These are phyloP conservation scores for Citrus maxima DNA, from an alignment of 345 rosid genomes.

Conservation along the genomic window DNA sequence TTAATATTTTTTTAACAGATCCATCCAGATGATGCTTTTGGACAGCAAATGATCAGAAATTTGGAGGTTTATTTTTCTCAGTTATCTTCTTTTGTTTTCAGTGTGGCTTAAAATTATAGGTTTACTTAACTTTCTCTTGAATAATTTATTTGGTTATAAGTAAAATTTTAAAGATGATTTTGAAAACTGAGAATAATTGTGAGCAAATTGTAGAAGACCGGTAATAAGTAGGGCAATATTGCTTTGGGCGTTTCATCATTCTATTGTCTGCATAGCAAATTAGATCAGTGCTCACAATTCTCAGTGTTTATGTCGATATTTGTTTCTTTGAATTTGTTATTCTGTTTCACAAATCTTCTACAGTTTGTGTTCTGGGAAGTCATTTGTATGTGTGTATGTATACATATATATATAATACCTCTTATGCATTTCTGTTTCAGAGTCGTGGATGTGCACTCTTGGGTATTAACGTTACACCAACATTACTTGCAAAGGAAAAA, in stretches of 20 bases:
- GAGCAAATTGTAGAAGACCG: not conserved
- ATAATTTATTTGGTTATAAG: not conserved
- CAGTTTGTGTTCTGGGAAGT: not conserved
- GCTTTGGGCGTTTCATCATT: not conserved
- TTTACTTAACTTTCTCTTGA: not conserved
- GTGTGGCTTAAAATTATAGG: not conserved
- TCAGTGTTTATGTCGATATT: not conserved
- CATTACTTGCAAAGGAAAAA: slow-evolving; percentile 75
- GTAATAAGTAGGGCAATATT: not conserved
- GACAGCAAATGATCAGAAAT: slow-evolving; percentile 92
- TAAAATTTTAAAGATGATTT: not conserved
- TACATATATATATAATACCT: not conserved
- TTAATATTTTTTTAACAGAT: slow-evolving; percentile 53
- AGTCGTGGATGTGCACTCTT: slow-evolving; percentile 93
- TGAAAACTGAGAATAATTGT: not conserved
- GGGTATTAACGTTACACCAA: slow-evolving; percentile 83
- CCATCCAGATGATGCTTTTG: slow-evolving; percentile 96
- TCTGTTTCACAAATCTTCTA: not conserved
- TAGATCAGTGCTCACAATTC: not conserved
- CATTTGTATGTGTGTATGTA: too few species aligned
- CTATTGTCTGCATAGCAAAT: not conserved
- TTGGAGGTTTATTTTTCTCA: slow-evolving; percentile 63
- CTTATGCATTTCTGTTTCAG: slow-evolving; percentile 38
- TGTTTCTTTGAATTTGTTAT: not conserved
- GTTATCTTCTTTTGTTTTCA: not conserved